Conservation (phyloP, 2,329 filamentous ascomycete genomes). For the Raffaelea albimanens region DNA sequence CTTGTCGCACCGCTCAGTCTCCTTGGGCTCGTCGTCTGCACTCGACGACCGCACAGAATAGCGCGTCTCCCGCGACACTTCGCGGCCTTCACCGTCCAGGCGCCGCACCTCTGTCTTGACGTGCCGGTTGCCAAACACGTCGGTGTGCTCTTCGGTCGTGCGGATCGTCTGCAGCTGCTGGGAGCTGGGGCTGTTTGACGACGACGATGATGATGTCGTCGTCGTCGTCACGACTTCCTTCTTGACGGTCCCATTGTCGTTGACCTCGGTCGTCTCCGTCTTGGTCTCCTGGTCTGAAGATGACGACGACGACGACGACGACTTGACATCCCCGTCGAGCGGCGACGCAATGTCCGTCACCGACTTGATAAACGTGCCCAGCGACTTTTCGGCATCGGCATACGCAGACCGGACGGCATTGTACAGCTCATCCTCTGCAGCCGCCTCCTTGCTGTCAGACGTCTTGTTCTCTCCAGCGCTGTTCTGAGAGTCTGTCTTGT, state of each 20-base stretch:
- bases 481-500: background rate
- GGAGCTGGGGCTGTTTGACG: background rate
- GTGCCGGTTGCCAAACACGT: conserved; percentile 32
- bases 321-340: background rate
- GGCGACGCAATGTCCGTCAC: conserved; percentile 17
- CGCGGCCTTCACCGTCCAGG: conserved; percentile 30
- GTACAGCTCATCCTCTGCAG: conserved; percentile 32
- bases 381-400: conserved; percentile 26
- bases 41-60: conserved; percentile 11
- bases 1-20: conserved; percentile 5
- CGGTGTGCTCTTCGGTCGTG: conserved; percentile 31
- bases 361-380: conserved; percentile 29
- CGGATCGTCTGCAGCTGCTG: conserved; percentile 19
- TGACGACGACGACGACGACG: background rate
- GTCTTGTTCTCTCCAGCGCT: background rate
- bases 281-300: too few relatives aligned
- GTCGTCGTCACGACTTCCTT: background rate
- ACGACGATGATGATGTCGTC: background rate
- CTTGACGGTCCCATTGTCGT: background rate
- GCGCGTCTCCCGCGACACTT: conserved; percentile 27
- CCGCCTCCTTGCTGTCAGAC: conserved; percentile 15
- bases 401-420: conserved; percentile 26
- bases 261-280: too few relatives aligned
- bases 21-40: conserved; percentile 3
- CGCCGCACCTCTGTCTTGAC: conserved; percentile 29